Evolutionary conservation across 2,329 filamentous ascomycete species (phyloP).

Genomic region (Stagonosporopsis chrysanthemi): DNA sequence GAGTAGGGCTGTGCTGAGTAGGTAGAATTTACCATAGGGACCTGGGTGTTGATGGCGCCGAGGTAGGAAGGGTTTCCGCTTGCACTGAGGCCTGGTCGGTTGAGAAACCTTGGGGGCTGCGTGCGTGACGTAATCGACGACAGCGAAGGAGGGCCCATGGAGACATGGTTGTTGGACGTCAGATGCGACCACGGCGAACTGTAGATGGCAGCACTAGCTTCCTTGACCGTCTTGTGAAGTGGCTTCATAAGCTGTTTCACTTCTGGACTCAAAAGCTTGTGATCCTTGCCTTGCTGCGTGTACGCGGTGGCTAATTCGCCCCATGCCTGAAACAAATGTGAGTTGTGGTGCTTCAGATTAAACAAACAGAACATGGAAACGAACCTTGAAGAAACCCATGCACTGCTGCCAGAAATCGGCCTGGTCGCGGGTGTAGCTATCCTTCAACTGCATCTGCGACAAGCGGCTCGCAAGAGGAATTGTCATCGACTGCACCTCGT

Average conservation of each 20-base stretch:
- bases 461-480: constrained; percentile 76
- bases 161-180: constrained; percentile 44
- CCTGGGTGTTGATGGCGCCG: constrained; percentile 48
- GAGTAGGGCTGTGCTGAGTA: constrained; percentile 41
- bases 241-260: constrained; percentile 78
- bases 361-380: constrained; percentile 30
- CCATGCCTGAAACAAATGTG: constrained; percentile 63
- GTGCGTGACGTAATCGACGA: constrained; percentile 47
- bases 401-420: constrained; percentile 73
- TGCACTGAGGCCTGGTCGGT: constrained; percentile 35
- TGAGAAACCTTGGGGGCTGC: constrained; percentile 42
- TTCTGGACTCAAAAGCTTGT: constrained; percentile 65
- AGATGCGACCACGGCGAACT: constrained; percentile 69
- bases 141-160: constrained; percentile 43
- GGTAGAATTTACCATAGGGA: constrained; percentile 38
- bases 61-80: constrained; percentile 39
- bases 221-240: constrained; percentile 82
- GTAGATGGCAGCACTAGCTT: constrained; percentile 76
- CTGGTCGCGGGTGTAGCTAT: constrained; percentile 74
- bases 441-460: constrained; percentile 82
- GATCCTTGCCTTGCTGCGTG: constrained; percentile 46
- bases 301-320: constrained; percentile 64
- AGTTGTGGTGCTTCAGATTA: constrained; percentile 35
- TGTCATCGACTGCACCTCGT: constrained; percentile 73
- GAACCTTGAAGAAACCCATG: constrained; percentile 71